phyloP scores from a whole-genome alignment of 23 red algal genomes.

The Gracilaria gracilis region DNA sequence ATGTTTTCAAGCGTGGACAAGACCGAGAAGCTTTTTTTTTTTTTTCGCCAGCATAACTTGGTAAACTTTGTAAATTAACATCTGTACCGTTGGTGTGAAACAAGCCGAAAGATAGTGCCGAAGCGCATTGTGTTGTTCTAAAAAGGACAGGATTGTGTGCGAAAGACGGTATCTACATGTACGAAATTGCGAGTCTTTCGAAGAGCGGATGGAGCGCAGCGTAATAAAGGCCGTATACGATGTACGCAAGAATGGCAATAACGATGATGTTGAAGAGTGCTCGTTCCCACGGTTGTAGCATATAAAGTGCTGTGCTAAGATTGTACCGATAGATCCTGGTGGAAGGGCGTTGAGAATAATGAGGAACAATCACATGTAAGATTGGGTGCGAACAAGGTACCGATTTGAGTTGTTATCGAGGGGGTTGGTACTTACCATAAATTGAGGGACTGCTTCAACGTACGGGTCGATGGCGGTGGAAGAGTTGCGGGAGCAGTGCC shows the following conservation, averaged over 20 bases:
- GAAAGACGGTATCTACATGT: conserved; percentile 15
- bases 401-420: too few relatives aligned
- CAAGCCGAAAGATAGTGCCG: too few relatives aligned
- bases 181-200: conserved; percentile 39
- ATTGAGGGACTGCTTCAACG: conserved; percentile 28
- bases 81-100: too few relatives aligned
- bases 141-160: too few relatives aligned
- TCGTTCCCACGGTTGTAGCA: conserved; percentile 80
- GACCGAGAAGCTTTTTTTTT: too few relatives aligned
- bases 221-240: conserved; percentile 49
- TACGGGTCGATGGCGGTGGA: neutral
- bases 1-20: too few relatives aligned
- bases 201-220: conserved; percentile 51
- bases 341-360: neutral
- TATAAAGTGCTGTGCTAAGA: conserved; percentile 72
- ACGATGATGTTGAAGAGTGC: conserved; percentile 60
- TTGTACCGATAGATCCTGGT: conserved; percentile 73
- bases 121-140: too few relatives aligned
- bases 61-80: too few relatives aligned
- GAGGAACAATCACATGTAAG: too few relatives aligned
- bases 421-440: conserved; percentile 28
- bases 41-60: too few relatives aligned
- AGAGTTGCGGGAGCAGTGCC: neutral
- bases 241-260: conserved; percentile 67
- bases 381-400: too few relatives aligned